Base-by-base conservation (phyloP, 768 basidiomycete genomes). In the Leccinum imitatum region DNA sequence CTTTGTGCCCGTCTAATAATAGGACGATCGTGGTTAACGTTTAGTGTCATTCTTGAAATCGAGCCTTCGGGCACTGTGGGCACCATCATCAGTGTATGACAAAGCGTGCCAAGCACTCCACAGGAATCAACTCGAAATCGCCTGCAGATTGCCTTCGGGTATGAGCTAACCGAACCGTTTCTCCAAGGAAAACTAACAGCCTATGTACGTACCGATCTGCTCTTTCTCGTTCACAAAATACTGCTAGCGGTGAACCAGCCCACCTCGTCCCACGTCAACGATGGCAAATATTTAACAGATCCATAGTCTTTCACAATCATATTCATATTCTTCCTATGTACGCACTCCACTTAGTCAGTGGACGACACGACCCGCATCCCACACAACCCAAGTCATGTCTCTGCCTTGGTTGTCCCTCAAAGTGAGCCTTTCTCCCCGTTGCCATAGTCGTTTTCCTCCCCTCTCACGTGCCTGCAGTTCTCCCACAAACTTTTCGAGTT, bases 351-450 rank as follows among this genome's bases (percentile, higher is more conserved):
- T 13, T 50, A 9, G 21, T 41, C 39, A 59, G 21, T 50, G 21
- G 37, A 30, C 31, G 41, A 55, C 46, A 50, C 44, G 41, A 51
- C 56, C 62, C 6, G 56, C 65, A 58, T 67, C 65, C 68, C 59
- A 69, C 30, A 69, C 68, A 4, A 17, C 53, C 65, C 68, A 67
- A 13, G 35, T 25, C 57, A 10, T 21, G 17, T 39, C 37, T 25
- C 35, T 25, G 2, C 23, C 27, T 35, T 14, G 51, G 19, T 10
- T 41, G 19, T 54, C 59, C 14, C 10, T 48, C 9, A 61, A 44
- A n/a, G 30, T 37, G 6, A 63, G 41, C 10, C 5, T 37, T 47
- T 60, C 61, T 3, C 63, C 61, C 15, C 59, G 48, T 44, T 60
- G 4, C 64, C 62, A 59, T 53, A 33, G 15, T 39, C 13, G 21